Evolutionary conservation across 495 filamentous ascomycete genomes (phyloP), one percentile per base, ranked within the genome.

Genomic region (Delitschia confertaspora): DNA sequence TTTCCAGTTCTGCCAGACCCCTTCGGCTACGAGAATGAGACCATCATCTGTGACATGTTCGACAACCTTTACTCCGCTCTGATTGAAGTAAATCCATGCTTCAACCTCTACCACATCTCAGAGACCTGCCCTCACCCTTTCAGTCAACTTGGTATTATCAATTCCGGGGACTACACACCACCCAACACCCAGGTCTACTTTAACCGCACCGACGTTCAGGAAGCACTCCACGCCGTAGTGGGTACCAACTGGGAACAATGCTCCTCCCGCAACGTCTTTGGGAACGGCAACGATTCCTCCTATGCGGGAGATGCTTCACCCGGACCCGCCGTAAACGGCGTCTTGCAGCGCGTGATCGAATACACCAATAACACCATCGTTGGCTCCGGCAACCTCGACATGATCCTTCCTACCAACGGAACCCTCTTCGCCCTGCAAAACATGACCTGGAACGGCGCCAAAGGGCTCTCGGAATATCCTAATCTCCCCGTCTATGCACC

Each of bases 361-460:
- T 47, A 50, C 42, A 57, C 55, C 20, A 57, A 57, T 23, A 57
- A 57, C 42, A 51, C 50, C 2, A 53, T 57, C 29, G 76, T 88
- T 53, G 72, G 63, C n/a, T 79, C 85, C 54, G 82, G 81, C 14
- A 66, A 71, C 51, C 69, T 72, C 14, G 78, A 82, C 55, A 71
- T 75, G 56, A 62, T 77, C 13, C 66, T 85, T 7, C 62, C 80
- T 26, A 53, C 71, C 38, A 82, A 87, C 47, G 82, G 84, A 7
- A 76, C 78, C 0, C 66, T 89, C 0, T 62, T 81, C 9, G 73
- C 72, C 3, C 79, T 89, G 26, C 83, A 89, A 53, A 88, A 88
- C 60, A 84, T 88, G 80, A 88, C 82, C 0, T 88, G 81, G 81
- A 74, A 76, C 38, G 85, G 85, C 5, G 49, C 53, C 4, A 73